Evolutionary conservation across 257 asterid species (phyloP).

Genomic region (Buddleja alternifolia): DNA sequence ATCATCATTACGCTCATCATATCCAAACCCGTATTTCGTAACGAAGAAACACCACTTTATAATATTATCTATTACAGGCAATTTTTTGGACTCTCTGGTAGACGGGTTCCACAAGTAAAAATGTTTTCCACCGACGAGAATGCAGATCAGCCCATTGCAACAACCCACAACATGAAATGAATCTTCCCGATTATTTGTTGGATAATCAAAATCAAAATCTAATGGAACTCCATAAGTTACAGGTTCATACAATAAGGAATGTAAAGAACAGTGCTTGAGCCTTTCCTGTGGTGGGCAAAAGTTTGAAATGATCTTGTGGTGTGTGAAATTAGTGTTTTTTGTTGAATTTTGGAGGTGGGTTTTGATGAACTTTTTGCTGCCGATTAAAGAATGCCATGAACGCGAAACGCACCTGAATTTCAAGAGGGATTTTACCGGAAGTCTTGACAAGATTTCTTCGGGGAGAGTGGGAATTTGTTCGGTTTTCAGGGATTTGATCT

Average conservation of each 20-base stretch:
- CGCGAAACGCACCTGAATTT: too few relatives aligned
- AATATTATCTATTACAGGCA: conserved; percentile 24
- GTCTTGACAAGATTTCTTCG: too few relatives aligned
- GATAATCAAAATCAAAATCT: conserved; percentile 11
- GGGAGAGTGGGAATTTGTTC: too few relatives aligned
- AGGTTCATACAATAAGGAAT: conserved; percentile 32
- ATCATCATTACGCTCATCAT: conserved; percentile 40
- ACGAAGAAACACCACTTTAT: neutral
- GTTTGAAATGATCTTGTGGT: too few relatives aligned
- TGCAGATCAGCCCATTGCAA: conserved; percentile 51
- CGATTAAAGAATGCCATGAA: too few relatives aligned
- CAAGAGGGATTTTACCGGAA: too few relatives aligned
- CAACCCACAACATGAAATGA: conserved; percentile 39
- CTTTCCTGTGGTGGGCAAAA: too few relatives aligned
- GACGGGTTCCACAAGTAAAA: conserved; percentile 49
- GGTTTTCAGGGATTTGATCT: too few relatives aligned
- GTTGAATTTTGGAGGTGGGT: too few relatives aligned
- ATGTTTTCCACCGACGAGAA: conserved; percentile 17
- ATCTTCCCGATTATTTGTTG: neutral
- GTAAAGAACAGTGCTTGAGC: conserved; percentile 33
- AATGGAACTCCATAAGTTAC: neutral
- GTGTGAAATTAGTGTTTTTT: too few relatives aligned
- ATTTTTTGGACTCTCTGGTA: conserved; percentile 28
- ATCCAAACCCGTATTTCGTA: conserved; percentile 49
- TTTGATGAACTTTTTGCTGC: too few relatives aligned